Conservation (phyloP, 2,329 filamentous ascomycete genomes). For the Onygenales sp. region DNA sequence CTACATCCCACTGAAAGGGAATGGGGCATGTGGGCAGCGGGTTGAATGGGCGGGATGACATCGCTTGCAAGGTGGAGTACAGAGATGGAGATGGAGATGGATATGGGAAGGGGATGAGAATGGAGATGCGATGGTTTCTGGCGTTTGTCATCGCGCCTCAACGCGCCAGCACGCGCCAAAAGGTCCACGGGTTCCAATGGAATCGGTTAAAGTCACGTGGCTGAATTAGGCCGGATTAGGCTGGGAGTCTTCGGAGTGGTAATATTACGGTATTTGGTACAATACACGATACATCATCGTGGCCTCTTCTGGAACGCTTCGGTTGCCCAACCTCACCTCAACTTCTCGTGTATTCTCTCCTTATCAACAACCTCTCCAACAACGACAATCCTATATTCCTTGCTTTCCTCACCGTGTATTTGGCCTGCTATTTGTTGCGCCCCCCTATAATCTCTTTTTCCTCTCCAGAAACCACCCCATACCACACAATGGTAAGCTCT, state of each 20-base stretch:
- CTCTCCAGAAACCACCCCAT: not conserved
- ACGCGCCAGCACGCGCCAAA: too few relatives aligned
- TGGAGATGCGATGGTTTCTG: too few relatives aligned
- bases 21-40: not conserved
- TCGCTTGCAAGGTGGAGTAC: not conserved
- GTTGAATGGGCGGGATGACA: not conserved
- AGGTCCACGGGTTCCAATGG: too few relatives aligned
- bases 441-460: not conserved
- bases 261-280: not conserved
- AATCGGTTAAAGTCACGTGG: too few relatives aligned
- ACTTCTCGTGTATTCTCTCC: not conserved
- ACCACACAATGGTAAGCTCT: conserved; percentile 9
- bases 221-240: too few relatives aligned
- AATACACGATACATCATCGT: conserved; percentile 6
- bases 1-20: not conserved
- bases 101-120: too few relatives aligned
- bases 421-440: not conserved
- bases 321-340: not conserved
- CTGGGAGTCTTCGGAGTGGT: not conserved
- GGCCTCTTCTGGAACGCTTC: conserved; percentile 7
- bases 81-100: too few relatives aligned
- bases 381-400: not conserved
- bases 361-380: not conserved
- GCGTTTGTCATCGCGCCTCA: too few relatives aligned
- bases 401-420: not conserved